phyloP scores from a whole-genome alignment of 495 filamentous ascomycete species.

The Aspergillus baeticus region DNA sequence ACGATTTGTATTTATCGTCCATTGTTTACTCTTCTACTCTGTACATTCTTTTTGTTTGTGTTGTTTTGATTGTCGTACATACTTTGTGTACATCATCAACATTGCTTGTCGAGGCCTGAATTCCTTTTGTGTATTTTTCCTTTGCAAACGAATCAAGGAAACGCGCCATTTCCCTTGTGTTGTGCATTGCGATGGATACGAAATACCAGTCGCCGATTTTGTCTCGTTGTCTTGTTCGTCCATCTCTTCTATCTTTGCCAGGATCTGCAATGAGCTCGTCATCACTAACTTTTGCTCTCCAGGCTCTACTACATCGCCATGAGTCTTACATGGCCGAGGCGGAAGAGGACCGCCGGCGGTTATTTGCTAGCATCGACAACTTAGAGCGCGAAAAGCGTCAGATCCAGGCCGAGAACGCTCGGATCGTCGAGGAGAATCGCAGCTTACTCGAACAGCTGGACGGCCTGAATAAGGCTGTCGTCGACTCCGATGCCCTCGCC shows the following conservation, averaged over 20 bases:
- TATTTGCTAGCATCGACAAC: conserved; percentile 67
- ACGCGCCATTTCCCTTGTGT: not conserved
- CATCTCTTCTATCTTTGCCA: conserved; percentile 16
- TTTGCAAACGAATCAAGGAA: not conserved
- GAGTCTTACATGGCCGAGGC: conserved; percentile 90
- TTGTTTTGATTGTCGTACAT: conserved; percentile 11
- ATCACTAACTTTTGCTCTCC: conserved; percentile 69
- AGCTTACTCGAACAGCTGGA: conserved; percentile 78
- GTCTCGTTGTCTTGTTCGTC: conserved; percentile 37
- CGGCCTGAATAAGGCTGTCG: conserved; percentile 68
- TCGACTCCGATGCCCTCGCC: conserved; percentile 72
- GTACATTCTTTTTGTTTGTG: no score
- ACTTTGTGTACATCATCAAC: conserved; percentile 12
- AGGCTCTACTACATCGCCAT: conserved; percentile 89
- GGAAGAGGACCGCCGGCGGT: conserved; percentile 72
- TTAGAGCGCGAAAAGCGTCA: conserved; percentile 76
- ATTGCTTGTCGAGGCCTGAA: conserved; percentile 11
- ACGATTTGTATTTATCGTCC: not conserved
- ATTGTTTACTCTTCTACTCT: conserved; percentile 8
- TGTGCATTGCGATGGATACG: conserved; percentile 16
- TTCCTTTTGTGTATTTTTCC: not conserved
- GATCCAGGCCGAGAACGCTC: conserved; percentile 70
- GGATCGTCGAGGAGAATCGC: conserved; percentile 76
- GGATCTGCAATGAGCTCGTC: conserved; percentile 27
- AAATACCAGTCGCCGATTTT: conserved; percentile 27